Conservation (phyloP, 768 basidiomycete species). For the Kwoniella sp. region DNA sequence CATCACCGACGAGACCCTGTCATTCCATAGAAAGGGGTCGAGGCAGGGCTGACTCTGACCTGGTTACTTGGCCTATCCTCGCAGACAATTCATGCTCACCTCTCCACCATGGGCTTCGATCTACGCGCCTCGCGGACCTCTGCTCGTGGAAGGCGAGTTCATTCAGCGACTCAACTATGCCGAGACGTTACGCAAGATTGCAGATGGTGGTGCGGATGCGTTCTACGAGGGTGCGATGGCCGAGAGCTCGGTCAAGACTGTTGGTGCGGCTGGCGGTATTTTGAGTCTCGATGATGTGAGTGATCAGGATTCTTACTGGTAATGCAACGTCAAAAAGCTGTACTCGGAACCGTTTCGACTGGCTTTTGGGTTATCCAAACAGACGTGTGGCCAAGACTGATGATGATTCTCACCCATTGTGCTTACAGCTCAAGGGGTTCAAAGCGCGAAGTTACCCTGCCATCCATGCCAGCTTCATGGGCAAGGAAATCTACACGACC, state of each 20-base stretch:
- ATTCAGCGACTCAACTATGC: constrained; percentile 76
- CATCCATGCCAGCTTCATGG: constrained; percentile 74
- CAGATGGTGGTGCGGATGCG: constrained; percentile 72
- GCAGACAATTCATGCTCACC: constrained; percentile 51
- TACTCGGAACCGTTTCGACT: too few relatives aligned
- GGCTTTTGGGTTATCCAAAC: not conserved
- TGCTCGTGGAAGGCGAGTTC: constrained; percentile 73
- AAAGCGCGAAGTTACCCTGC: constrained; percentile 70
- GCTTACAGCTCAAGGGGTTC: constrained; percentile 64
- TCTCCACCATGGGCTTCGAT: constrained; percentile 74
- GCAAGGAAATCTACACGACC: constrained; percentile 78
- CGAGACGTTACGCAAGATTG: constrained; percentile 72
- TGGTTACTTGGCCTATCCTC: not conserved
- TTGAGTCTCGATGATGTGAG: constrained; percentile 69
- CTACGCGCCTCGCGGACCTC: constrained; percentile 74
- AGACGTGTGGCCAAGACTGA: not conserved
- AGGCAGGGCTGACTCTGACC: constrained; percentile 61
- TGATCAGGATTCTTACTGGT: too few relatives aligned
- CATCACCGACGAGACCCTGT: too few relatives aligned
- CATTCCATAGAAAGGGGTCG: too few relatives aligned
- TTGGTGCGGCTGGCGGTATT: constrained; percentile 74
- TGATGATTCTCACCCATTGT: too few relatives aligned
- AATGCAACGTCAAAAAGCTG: constrained; percentile 4
- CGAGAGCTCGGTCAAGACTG: constrained; percentile 72
- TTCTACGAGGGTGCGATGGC: constrained; percentile 76